Evolutionary conservation across 1,139 yeast genomes (phyloP).

Genomic region (Blastobotrys malaysiensis): DNA sequence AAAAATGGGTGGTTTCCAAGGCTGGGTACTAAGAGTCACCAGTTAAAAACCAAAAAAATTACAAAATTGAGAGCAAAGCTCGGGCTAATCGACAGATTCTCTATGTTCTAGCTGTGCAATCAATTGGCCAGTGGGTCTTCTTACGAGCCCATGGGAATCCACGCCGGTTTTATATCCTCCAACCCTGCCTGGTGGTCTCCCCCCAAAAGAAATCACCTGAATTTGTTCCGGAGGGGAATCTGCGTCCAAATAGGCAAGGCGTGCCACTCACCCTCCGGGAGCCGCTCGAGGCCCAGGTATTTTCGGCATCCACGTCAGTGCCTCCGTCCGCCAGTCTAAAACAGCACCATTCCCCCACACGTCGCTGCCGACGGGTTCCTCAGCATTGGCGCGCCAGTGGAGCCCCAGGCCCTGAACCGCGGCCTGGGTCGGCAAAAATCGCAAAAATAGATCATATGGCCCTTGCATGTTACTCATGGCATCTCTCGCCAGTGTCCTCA

Average conservation of each 20-base stretch:
- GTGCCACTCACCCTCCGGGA: neutral
- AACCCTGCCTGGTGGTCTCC: neutral
- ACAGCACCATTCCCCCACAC: neutral
- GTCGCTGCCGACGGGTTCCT: neutral
- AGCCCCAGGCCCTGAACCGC: neutral
- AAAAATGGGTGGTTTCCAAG: too few relatives aligned
- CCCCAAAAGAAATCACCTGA: neutral
- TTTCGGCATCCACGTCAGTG: neutral
- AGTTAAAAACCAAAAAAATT: too few relatives aligned
- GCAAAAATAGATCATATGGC: too few relatives aligned
- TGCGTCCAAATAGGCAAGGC: neutral
- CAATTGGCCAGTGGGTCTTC: neutral
- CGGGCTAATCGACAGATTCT: too few relatives aligned
- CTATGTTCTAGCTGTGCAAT: too few relatives aligned
- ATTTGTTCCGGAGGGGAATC: neutral
- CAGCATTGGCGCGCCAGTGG: neutral
- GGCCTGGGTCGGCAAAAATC: neutral
- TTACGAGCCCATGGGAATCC: neutral
- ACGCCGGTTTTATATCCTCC: neutral
- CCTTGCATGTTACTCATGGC: too few relatives aligned
- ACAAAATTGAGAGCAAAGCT: too few relatives aligned
- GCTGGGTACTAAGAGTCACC: too few relatives aligned
- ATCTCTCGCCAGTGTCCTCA: too few relatives aligned
- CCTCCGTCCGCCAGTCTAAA: neutral
- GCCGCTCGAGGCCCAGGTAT: neutral